phyloP scores from a whole-genome alignment of 192 early-diverging fungal species.

The Glomus cerebriforme region DNA sequence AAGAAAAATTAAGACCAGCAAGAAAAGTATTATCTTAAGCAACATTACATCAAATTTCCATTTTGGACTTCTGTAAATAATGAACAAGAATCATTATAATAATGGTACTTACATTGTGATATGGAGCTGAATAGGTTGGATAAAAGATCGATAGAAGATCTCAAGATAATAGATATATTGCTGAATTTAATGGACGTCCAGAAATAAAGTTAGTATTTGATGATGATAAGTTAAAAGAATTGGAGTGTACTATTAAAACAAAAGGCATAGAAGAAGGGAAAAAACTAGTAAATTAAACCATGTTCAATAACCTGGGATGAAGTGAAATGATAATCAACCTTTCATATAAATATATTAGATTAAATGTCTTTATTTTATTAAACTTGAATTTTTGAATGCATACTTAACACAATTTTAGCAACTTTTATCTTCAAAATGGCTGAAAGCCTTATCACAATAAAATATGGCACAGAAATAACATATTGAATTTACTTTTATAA shows the following conservation, averaged over 20 bases:
- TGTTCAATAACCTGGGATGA: background rate
- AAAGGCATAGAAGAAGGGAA: background rate
- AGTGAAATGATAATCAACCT: background rate
- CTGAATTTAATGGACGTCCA: conserved; percentile 9
- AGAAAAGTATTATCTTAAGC: background rate
- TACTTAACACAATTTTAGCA: too few relatives aligned
- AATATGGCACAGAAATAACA: too few relatives aligned
- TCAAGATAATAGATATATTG: background rate
- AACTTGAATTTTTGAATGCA: too few relatives aligned
- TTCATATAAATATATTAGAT: too few relatives aligned
- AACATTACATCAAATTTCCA: background rate
- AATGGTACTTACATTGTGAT: background rate
- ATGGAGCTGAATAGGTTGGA: conserved; percentile 1
- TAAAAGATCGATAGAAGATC: background rate
- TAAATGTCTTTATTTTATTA: too few relatives aligned
- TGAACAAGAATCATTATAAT: background rate
- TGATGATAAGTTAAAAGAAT: background rate
- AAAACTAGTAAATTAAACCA: background rate
- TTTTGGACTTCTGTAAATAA: background rate
- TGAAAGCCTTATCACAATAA: too few relatives aligned
- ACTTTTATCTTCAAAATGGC: too few relatives aligned
- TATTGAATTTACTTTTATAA: too few relatives aligned
- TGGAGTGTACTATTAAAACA: background rate
- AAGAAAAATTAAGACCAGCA: background rate
- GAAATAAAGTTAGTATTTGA: background rate